Evolutionary conservation across 208 protist genomes (phyloP).

Genomic region (Leishmania amazonensis): DNA sequence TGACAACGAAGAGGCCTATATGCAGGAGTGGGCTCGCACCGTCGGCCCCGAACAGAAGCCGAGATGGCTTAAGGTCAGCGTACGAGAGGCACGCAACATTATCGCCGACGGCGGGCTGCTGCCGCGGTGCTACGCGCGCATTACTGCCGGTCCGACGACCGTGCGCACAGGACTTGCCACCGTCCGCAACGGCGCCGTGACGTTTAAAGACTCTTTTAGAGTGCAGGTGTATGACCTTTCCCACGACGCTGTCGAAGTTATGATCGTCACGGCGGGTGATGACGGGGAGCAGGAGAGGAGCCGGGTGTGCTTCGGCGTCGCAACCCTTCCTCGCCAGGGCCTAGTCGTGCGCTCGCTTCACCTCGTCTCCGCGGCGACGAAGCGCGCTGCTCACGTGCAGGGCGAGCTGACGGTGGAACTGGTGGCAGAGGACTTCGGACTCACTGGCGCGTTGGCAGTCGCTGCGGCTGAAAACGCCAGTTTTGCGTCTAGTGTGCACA

Average conservation of each 20-base stretch:
- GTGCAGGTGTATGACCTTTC: slow-evolving; percentile 50
- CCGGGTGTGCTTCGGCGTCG: slow-evolving; percentile 54
- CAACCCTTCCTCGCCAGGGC: slow-evolving; percentile 32
- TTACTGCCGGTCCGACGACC: slow-evolving; percentile 45
- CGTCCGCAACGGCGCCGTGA: slow-evolving; percentile 33
- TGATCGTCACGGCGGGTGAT: slow-evolving; percentile 50
- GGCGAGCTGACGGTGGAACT: slow-evolving; percentile 62
- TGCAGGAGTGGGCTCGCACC: slow-evolving; percentile 54
- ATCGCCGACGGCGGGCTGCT: slow-evolving; percentile 14
- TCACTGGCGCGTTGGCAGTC: slow-evolving; percentile 9
- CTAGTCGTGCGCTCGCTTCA: slow-evolving; percentile 34
- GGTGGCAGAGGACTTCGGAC: slow-evolving; percentile 54
- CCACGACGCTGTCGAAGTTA: slow-evolving; percentile 49
- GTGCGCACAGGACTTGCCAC: slow-evolving; percentile 34
- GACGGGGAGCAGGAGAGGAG: slow-evolving; percentile 56
- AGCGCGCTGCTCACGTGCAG: slow-evolving; percentile 34
- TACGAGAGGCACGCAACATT: slow-evolving; percentile 32
- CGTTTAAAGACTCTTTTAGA: slow-evolving; percentile 44
- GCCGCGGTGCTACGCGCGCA: slow-evolving; percentile 42
- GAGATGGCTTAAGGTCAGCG: slow-evolving; percentile 32
- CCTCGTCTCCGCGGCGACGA: slow-evolving; percentile 59
- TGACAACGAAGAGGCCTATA: slow-evolving; percentile 57
- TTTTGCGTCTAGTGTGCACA: slow-evolving; percentile 13
- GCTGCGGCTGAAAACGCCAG: slow-evolving; percentile 12
- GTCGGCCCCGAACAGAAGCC: slow-evolving; percentile 60